These are phyloP conservation scores for Ustilago lituana DNA, from an alignment of 1,284 basidiomycete species.

Conservation along the genomic window DNA sequence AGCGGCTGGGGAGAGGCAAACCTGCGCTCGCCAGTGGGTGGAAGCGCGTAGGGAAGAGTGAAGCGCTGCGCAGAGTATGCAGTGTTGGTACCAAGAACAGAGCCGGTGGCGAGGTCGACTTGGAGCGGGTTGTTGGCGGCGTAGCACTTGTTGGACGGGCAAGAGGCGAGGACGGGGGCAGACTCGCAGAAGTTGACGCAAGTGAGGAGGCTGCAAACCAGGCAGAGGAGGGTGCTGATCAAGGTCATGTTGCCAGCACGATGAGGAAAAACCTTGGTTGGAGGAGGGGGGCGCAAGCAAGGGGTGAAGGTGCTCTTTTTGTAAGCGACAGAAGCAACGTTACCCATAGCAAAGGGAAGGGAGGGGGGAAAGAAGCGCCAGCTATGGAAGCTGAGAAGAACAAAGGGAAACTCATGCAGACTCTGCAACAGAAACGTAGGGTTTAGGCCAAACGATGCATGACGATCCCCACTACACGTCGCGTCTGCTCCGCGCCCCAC, in stretches of 20 bases:
- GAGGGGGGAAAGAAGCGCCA: too few species aligned
- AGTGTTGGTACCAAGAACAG: constrained; percentile 7
- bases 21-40: constrained; percentile 44
- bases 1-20: constrained; percentile 50
- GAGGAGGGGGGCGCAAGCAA: neutral
- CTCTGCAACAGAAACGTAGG: too few species aligned
- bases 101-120: constrained; percentile 19
- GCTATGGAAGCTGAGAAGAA: too few species aligned
- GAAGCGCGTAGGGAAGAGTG: constrained; percentile 50
- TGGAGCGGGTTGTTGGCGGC: constrained; percentile 4
- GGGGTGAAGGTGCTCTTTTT: too few species aligned
- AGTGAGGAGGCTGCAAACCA: constrained; percentile 26
- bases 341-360: constrained; percentile 28
- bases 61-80: constrained; percentile 33
- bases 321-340: too few species aligned
- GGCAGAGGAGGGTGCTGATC: constrained; percentile 13
- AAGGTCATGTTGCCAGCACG: constrained; percentile 8
- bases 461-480: constrained; percentile 26
- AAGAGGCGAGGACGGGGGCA: constrained; percentile 4
- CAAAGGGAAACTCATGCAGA: too few species aligned
- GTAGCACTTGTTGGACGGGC: constrained; percentile 9
- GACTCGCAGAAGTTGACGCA: constrained; percentile 12
- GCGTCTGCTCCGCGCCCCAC: neutral
- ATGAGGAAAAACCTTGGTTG: too few species aligned
- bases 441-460: constrained; percentile 21